Evolutionary conservation across 2,329 filamentous ascomycete genomes (phyloP).

Genomic region (Drechslerella coelobrocha): DNA sequence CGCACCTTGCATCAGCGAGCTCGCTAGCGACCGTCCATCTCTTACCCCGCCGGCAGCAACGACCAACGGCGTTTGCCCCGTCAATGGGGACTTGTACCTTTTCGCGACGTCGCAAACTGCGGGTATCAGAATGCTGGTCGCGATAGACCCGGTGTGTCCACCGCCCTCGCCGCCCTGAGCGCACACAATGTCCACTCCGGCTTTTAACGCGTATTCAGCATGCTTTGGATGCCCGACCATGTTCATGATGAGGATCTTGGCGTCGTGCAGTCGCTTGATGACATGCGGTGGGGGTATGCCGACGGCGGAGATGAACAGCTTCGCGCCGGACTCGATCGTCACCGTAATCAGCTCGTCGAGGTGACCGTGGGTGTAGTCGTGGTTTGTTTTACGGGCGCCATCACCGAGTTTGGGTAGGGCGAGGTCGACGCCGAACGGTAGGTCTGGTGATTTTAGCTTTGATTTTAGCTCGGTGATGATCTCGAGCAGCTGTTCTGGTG

Average conservation of each 20-base stretch:
- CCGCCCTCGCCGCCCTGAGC: slow-evolving; percentile 93
- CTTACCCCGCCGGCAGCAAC: slow-evolving; percentile 88
- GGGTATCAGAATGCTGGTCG: slow-evolving; percentile 84
- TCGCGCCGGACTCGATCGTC: slow-evolving; percentile 81
- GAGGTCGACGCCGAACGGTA: slow-evolving; percentile 90
- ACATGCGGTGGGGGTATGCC: slow-evolving; percentile 79
- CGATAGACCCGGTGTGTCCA: slow-evolving; percentile 72
- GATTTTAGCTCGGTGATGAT: slow-evolving; percentile 88
- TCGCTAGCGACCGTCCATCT: slow-evolving; percentile 80
- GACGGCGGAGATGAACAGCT: slow-evolving; percentile 84
- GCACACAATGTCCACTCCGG: slow-evolving; percentile 88
- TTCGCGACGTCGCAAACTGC: slow-evolving; percentile 83
- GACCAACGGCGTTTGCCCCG: slow-evolving; percentile 75
- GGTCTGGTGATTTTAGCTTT: slow-evolving; percentile 68
- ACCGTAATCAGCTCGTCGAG: slow-evolving; percentile 88
- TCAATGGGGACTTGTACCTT: slow-evolving; percentile 73
- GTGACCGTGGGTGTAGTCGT: slow-evolving; percentile 91
- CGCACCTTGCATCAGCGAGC: slow-evolving; percentile 84
- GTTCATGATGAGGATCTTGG: slow-evolving; percentile 89
- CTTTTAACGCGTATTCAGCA: slow-evolving; percentile 82
- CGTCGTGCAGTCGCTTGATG: slow-evolving; percentile 77
- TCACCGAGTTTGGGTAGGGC: slow-evolving; percentile 89
- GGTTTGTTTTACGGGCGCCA: slow-evolving; percentile 84
- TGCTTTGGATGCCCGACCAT: slow-evolving; percentile 96
- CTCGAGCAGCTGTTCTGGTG: slow-evolving; percentile 73